Evolutionary conservation across 371 early-diverging fungal species (phyloP).

Genomic region (Mucor piriformis): DNA sequence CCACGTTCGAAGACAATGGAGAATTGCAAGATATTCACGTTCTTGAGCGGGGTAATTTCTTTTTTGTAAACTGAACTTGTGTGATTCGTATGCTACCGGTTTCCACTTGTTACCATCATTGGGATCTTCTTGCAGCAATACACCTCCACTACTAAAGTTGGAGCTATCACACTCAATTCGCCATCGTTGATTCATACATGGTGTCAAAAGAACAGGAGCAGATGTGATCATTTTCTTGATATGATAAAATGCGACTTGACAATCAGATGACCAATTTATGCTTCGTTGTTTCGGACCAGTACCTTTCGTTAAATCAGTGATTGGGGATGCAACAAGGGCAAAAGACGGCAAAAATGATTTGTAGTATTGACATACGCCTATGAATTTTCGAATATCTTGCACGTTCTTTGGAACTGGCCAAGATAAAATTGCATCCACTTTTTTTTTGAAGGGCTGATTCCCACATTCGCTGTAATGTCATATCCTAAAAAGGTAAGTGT

Average conservation of each 20-base stretch:
- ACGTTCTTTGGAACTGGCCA: conserved; percentile 42
- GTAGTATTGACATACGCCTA: conserved; percentile 35
- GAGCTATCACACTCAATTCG: conserved; percentile 41
- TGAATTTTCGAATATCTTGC: conserved; percentile 35
- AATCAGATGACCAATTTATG: neutral
- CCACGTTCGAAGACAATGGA: conserved; percentile 24
- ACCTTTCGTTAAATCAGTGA: conserved; percentile 38
- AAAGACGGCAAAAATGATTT: conserved; percentile 29
- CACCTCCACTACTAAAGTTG: conserved; percentile 28
- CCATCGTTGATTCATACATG: conserved; percentile 25
- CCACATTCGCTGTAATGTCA: conserved; percentile 26
- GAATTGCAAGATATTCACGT: conserved; percentile 33
- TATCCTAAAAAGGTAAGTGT: conserved; percentile 54
- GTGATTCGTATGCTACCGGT: conserved; percentile 21
- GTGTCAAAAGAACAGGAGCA: conserved; percentile 18
- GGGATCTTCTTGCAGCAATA: conserved; percentile 27
- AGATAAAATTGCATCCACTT: conserved; percentile 30
- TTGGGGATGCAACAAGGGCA: conserved; percentile 39
- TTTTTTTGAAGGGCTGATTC: conserved; percentile 26
- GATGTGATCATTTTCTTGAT: conserved; percentile 6
- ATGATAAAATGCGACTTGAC: neutral
- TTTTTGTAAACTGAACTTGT: conserved; percentile 33
- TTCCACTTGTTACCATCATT: neutral
- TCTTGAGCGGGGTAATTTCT: conserved; percentile 37
- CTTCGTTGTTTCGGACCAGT: conserved; percentile 13